Conservation (phyloP, 2,329 filamentous ascomycete species). For the Mycogone perniciosa region DNA sequence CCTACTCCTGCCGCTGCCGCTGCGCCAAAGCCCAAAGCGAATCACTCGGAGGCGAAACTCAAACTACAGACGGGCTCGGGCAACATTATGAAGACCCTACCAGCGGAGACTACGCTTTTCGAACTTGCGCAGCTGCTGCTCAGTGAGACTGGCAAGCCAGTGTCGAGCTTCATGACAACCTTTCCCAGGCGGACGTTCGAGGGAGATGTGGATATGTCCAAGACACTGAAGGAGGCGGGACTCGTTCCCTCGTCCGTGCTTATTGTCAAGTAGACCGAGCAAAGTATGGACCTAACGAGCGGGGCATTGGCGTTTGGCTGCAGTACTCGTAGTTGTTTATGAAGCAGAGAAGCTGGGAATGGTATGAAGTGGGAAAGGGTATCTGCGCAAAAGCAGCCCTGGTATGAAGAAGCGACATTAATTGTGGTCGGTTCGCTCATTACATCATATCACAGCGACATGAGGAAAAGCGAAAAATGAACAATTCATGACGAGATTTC, state of each 20-base stretch:
- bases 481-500: conserved; percentile 23
- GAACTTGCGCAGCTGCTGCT: conserved; percentile 77
- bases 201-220: conserved; percentile 67
- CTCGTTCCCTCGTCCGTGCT: conserved; percentile 86
- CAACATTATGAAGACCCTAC: conserved; percentile 79
- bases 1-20: conserved; percentile 39
- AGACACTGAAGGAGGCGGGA: conserved; percentile 88
- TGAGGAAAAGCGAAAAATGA: conserved; percentile 2
- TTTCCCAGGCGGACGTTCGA: conserved; percentile 80
- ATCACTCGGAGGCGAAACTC: conserved; percentile 75
- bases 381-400: neutral
- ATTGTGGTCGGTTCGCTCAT: neutral
- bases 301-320: too few species aligned
- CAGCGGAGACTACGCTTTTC: conserved; percentile 85
- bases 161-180: conserved; percentile 74
- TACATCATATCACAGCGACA: conserved; percentile 12
- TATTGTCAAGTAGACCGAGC: conserved; percentile 53
- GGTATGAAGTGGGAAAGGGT: neutral
- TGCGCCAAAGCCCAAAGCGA: conserved; percentile 55
- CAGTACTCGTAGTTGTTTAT: too few species aligned
- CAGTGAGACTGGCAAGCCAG: conserved; percentile 61
- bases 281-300: neutral
- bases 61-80: conserved; percentile 69
- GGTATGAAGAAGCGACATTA: neutral
- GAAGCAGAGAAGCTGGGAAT: too few species aligned